A percentile compares a stretch with the other conserved stretches of the same genome.
These are phyloP conservation scores for Coemansia sp. DNA, from an alignment of 192 early-diverging fungal species.

Conservation along the genomic window DNA sequence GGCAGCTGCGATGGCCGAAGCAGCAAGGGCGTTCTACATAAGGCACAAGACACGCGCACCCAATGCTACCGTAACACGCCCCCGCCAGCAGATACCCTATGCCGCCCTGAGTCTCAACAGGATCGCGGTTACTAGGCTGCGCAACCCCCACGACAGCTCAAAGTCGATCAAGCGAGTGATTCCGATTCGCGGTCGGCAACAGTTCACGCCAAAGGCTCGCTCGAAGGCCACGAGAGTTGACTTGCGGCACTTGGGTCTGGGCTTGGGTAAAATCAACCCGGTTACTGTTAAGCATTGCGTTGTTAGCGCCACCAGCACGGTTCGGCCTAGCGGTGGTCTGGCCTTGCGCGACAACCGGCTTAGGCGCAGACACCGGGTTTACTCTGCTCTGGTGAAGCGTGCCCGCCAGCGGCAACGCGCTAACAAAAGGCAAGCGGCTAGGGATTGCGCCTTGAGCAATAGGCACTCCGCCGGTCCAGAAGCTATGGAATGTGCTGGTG, in stretches of 20 bases:
- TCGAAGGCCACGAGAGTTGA: neutral
- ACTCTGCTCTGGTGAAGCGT: neutral
- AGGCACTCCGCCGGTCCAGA: too few species aligned
- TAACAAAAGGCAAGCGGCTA: neutral
- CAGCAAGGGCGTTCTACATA: too few species aligned
- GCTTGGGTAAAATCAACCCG: neutral
- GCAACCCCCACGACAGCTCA: neutral
- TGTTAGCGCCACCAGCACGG: neutral
- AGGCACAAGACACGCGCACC: neutral
- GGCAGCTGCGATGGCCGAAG: too few species aligned
- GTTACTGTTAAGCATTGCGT: neutral
- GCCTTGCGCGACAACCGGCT: neutral
- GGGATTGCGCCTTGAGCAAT: neutral
- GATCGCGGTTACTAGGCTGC: neutral
- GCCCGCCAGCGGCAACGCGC: neutral
- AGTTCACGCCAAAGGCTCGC: neutral
- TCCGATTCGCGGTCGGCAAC: neutral
- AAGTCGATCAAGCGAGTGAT: neutral
- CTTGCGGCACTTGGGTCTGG: neutral
- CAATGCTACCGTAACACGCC: neutral
- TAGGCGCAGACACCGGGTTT: neutral
- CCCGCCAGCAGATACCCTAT: neutral
- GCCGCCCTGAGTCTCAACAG: neutral
- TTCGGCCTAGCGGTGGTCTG: neutral
- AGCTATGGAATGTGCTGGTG: too few species aligned